These are phyloP conservation scores for Ophiocordyceps unilateralis DNA, from an alignment of 2,329 filamentous ascomycete species.

Conservation along the genomic window DNA sequence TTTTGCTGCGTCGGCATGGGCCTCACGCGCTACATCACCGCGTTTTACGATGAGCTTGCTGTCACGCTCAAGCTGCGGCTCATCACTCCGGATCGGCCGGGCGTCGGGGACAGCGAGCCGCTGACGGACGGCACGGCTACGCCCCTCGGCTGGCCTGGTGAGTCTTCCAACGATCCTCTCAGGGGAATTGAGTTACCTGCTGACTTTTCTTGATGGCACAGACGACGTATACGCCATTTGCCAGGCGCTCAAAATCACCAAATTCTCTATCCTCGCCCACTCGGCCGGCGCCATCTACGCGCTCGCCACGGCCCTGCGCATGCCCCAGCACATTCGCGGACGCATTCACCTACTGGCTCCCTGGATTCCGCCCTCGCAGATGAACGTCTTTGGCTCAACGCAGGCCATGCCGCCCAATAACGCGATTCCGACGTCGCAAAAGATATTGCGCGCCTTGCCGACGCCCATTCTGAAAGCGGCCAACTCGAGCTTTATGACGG, in stretches of 20 bases:
- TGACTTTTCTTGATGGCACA: conserved; percentile 9
- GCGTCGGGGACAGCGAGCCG: conserved; percentile 79
- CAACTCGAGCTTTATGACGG: conserved; percentile 88
- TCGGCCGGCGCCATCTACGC: conserved; percentile 97
- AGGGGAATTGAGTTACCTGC: too few species aligned
- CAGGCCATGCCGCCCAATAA: conserved; percentile 64
- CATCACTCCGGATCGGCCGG: conserved; percentile 86
- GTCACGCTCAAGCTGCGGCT: conserved; percentile 73
- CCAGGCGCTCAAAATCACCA: conserved; percentile 76
- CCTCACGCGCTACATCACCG: conserved; percentile 83
- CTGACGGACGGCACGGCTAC: conserved; percentile 70
- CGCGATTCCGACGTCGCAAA: conserved; percentile 78
- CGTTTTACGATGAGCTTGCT: conserved; percentile 93
- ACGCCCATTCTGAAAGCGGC: conserved; percentile 85
- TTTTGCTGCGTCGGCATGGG: conserved; percentile 98
- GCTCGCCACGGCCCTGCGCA: conserved; percentile 80
- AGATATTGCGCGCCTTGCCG: conserved; percentile 75
- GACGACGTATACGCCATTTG: conserved; percentile 88
- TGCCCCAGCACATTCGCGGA: conserved; percentile 90
- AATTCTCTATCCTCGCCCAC: conserved; percentile 91
- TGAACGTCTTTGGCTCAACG: conserved; percentile 60
- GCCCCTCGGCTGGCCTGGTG: conserved; percentile 86
- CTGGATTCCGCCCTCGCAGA: conserved; percentile 92
- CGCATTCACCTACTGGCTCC: conserved; percentile 88
- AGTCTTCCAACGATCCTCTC: conserved; percentile 13